Conservation (phyloP, 305 asterid genomes). For the Fraxinus albicans region DNA sequence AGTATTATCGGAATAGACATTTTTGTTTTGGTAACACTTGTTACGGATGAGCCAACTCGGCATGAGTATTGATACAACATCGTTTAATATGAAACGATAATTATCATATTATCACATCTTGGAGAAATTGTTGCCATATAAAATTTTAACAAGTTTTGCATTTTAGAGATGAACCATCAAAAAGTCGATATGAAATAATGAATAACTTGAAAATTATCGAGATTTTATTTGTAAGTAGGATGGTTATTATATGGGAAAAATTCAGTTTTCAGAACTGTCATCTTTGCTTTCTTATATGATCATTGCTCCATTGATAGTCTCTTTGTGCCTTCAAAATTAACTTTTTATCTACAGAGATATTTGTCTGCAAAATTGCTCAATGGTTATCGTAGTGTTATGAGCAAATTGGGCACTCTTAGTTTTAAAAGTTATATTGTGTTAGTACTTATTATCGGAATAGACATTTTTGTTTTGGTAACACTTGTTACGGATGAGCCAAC, state of each 20-base stretch:
- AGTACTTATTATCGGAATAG: background rate
- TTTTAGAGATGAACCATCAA: background rate
- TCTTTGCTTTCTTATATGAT: too few relatives aligned
- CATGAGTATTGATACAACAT: background rate
- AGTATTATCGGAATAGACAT: background rate
- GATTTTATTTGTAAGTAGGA: background rate
- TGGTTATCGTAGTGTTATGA: background rate
- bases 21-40: too few relatives aligned
- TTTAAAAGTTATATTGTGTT: background rate
- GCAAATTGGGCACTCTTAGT: background rate
- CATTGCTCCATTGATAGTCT: background rate
- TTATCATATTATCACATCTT: background rate
- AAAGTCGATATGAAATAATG: background rate
- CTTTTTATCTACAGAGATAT: background rate
- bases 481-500: background rate
- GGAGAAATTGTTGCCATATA: background rate
- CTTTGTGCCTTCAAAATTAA: background rate
- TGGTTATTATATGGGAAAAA: too few relatives aligned
- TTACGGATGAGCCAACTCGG: background rate
- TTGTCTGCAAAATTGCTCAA: background rate
- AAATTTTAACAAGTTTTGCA: background rate
- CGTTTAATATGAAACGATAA: background rate
- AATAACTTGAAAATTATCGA: background rate
- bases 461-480: too few relatives aligned
- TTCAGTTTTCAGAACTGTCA: too few relatives aligned